Evolutionary conservation across 1,284 basidiomycete genomes (phyloP).

Genomic region (Trametes polyzona): DNA sequence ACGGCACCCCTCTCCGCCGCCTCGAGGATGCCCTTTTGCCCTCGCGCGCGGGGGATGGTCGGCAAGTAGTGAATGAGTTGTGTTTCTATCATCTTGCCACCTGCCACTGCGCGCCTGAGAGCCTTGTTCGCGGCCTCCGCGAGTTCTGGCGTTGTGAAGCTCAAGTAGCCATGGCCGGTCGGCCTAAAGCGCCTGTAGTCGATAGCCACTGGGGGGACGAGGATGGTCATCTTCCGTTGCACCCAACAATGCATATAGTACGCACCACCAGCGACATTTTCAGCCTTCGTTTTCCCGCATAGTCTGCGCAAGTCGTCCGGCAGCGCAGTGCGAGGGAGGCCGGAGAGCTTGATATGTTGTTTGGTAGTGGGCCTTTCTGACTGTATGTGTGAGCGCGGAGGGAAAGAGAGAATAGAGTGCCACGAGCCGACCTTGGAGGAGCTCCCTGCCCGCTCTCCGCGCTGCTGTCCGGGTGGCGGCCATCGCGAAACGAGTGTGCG

Average conservation of each 20-base stretch:
- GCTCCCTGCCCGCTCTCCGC: background rate
- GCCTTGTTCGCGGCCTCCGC: conserved; percentile 45
- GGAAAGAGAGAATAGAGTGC: background rate
- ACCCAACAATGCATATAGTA: background rate
- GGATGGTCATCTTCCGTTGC: no score
- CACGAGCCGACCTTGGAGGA: background rate
- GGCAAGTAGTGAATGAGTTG: conserved; percentile 20
- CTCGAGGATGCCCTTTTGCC: conserved; percentile 45
- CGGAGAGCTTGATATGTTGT: conserved; percentile 5
- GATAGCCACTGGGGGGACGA: conserved; percentile 52
- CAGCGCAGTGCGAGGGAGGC: conserved; percentile 54
- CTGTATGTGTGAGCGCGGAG: background rate
- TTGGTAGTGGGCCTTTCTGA: background rate
- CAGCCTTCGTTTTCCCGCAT: conserved; percentile 48
- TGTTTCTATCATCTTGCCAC: conserved; percentile 43
- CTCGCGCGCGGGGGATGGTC: conserved; percentile 39
- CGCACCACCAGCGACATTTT: conserved; percentile 59
- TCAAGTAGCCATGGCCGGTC: conserved; percentile 58
- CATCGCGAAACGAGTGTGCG: background rate
- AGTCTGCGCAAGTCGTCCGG: conserved; percentile 60
- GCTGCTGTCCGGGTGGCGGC: conserved; percentile 10
- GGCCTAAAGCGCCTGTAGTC: conserved; percentile 64
- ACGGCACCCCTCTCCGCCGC: conserved; percentile 45
- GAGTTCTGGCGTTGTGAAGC: conserved; percentile 50
- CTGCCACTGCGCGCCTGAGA: conserved; percentile 48